These are phyloP conservation scores for Silene coronaria DNA, from an alignment of 179 eudicot genomes.

Conservation along the genomic window DNA sequence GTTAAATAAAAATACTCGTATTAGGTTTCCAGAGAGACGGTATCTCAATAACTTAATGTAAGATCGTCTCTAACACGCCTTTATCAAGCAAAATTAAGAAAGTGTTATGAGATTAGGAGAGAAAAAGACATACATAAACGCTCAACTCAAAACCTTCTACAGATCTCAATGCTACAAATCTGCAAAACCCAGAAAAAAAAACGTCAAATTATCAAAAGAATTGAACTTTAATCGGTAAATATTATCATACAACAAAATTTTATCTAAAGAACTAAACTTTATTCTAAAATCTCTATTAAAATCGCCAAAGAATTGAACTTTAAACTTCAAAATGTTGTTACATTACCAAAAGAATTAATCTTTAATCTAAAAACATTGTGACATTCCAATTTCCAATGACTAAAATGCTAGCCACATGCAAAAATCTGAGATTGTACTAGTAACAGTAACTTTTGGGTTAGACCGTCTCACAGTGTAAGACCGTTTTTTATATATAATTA, in stretches of 20 bases:
- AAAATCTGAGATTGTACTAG: neutral
- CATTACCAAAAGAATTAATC: neutral
- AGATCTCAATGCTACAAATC: constrained; percentile 28
- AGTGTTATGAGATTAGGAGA: constrained; percentile 11
- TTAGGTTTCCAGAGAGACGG: too few relatives aligned
- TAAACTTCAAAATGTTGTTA: neutral
- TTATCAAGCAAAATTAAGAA: neutral
- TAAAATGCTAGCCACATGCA: neutral
- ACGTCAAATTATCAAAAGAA: constrained; percentile 6
- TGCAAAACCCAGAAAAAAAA: constrained; percentile 23
- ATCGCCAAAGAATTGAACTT: neutral
- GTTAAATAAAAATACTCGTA: neutral
- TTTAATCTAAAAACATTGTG: neutral
- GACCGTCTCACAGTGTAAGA: neutral
- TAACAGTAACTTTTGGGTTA: neutral
- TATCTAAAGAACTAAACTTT: neutral
- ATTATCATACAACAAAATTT: constrained; percentile 2
- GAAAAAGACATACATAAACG: constrained; percentile 1
- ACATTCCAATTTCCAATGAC: neutral
- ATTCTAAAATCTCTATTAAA: neutral
- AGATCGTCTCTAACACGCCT: too few relatives aligned
- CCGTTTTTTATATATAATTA: too few relatives aligned
- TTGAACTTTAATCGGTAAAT: neutral
- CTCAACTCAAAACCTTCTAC: constrained; percentile 14
- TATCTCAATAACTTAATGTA: too few relatives aligned